A percentile compares a stretch with the other conserved stretches of the same genome.
Evolutionary conservation across 441 rosid genomes (phyloP).

Genomic region (Pelargonium citronellum): DNA sequence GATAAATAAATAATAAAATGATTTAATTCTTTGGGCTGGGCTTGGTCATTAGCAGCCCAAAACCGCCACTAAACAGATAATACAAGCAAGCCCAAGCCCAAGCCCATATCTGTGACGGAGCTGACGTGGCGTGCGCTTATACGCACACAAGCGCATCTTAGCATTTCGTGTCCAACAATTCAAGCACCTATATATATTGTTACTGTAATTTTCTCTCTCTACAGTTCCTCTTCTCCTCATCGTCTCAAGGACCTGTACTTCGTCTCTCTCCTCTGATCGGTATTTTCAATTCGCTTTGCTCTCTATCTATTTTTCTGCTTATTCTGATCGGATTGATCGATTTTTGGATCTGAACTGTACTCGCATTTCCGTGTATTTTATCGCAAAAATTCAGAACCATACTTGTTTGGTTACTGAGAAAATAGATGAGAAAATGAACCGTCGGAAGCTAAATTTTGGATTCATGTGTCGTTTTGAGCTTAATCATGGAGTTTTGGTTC

Average conservation of each 20-base stretch:
- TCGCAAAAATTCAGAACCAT: neutral
- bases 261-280: conserved; percentile 3
- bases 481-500: neutral
- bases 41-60: neutral
- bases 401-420: conserved; percentile 1
- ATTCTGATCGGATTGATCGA: neutral
- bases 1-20: neutral
- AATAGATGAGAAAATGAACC: neutral
- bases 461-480: neutral
- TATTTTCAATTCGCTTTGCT: neutral
- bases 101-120: neutral
- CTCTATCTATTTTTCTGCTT: neutral
- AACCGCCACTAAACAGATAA: neutral
- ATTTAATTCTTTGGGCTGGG: neutral
- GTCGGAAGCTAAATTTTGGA: neutral
- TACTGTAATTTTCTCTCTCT: neutral
- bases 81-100: neutral
- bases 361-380: neutral
- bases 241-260: neutral
- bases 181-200: neutral
- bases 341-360: neutral
- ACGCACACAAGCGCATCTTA: conserved; percentile 1
- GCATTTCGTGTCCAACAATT: neutral
- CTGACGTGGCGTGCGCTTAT: neutral
- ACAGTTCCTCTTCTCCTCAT: conserved; percentile 4